phyloP scores from a whole-genome alignment of 345 rosid species.

The Salix exigua region DNA sequence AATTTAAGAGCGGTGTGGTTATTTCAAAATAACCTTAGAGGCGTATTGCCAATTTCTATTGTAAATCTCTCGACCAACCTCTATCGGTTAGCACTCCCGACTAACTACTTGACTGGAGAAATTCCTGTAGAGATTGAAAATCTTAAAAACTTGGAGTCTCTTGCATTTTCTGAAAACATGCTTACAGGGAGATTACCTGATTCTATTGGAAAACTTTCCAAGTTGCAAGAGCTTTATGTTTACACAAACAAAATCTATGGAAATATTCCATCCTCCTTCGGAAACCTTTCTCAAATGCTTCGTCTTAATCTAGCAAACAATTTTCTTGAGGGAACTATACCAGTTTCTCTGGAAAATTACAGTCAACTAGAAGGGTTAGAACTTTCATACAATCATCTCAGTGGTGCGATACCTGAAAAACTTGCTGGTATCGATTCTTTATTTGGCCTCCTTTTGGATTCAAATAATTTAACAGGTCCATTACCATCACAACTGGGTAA shows the following conservation, averaged over 20 bases:
- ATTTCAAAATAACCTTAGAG: no score
- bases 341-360: background rate
- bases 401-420: background rate
- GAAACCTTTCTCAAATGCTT: background rate
- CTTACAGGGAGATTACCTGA: background rate
- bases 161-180: background rate
- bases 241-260: background rate
- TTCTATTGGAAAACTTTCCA: background rate
- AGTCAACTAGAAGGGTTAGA: background rate
- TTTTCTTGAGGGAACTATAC: background rate
- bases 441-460: fast-evolving
- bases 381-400: background rate
- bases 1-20: no score
- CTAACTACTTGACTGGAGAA: background rate
- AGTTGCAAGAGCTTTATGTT: background rate
- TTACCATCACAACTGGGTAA: no score
- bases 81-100: fast-evolving
- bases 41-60: background rate
- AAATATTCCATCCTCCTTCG: background rate
- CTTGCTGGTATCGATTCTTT: background rate
- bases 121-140: background rate
- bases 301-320: background rate
- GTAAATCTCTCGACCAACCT: background rate
- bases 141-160: background rate
- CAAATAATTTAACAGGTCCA: background rate